These are phyloP conservation scores for Umbelopsis sp. DNA, from an alignment of 192 early-diverging fungal genomes.

Conservation along the genomic window DNA sequence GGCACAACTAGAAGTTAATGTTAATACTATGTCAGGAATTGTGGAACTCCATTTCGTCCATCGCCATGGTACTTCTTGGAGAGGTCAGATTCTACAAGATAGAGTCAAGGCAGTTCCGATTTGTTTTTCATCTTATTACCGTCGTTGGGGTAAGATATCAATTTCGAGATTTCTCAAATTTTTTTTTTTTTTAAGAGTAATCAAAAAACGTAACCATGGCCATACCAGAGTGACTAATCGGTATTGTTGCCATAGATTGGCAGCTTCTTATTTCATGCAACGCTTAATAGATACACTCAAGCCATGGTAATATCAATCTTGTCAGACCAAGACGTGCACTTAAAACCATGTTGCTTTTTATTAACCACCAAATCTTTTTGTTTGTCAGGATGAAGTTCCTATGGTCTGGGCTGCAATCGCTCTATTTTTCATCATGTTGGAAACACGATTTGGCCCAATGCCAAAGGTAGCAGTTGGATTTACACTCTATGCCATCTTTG, in stretches of 20 bases:
- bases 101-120: slow-evolving; percentile 14
- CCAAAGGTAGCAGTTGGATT: slow-evolving; percentile 12
- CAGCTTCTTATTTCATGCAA: slow-evolving; percentile 8
- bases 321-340: too few species aligned
- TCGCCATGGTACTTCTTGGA: slow-evolving; percentile 6
- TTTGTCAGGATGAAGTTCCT: neutral
- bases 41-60: slow-evolving; percentile 3
- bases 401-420: slow-evolving; percentile 15
- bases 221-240: neutral
- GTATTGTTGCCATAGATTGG: neutral
- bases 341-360: neutral
- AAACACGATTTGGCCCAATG: slow-evolving; percentile 18
- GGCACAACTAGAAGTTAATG: too few species aligned
- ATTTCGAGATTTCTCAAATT: too few species aligned
- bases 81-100: slow-evolving; percentile 6
- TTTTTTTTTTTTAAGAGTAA: neutral
- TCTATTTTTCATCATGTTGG: slow-evolving; percentile 7
- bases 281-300: slow-evolving; percentile 7
- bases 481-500: neutral
- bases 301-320: too few species aligned
- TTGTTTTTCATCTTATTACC: slow-evolving; percentile 4
- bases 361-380: neutral
- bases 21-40: neutral
- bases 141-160: neutral
- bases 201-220: neutral